A percentile compares a stretch with the other conserved stretches of the same genome.
Conservation (phyloP, 495 filamentous ascomycete genomes). For the Annulohypoxylon bovei region DNA sequence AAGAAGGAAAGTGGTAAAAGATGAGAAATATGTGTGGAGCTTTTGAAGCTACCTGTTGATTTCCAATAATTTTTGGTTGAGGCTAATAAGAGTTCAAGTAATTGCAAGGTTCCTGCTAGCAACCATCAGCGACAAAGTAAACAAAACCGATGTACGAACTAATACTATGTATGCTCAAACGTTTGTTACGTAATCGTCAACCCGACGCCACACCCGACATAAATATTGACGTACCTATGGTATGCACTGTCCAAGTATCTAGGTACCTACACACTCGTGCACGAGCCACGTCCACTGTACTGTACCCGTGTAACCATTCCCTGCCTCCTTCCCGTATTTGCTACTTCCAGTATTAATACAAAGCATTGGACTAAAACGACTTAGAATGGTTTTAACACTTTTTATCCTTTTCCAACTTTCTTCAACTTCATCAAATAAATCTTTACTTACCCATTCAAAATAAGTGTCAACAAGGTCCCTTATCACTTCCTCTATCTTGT, state of each 20-base stretch:
- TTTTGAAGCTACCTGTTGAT: background rate
- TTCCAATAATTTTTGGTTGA: slow-evolving; percentile 3
- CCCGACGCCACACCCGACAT: background rate
- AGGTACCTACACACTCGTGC: background rate
- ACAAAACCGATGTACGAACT: slow-evolving; percentile 30
- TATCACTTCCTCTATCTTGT: background rate
- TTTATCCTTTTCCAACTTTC: background rate
- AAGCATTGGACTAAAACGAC: background rate
- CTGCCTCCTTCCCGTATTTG: background rate
- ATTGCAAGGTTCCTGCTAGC: slow-evolving; percentile 33
- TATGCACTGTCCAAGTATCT: background rate
- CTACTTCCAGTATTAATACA: background rate
- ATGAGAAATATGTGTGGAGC: background rate
- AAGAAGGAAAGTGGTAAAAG: background rate
- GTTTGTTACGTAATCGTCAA: background rate
- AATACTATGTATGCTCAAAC: background rate
- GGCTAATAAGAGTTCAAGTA: slow-evolving; percentile 8
- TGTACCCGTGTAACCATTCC: background rate
- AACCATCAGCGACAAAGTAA: slow-evolving; percentile 38
- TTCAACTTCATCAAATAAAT: background rate
- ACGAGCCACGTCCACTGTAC: background rate
- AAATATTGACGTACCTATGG: background rate
- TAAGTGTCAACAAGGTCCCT: background rate
- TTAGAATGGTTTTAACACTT: background rate
- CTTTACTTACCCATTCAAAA: too few relatives aligned